A percentile compares a stretch with the other conserved stretches of the same genome.
phyloP scores from a whole-genome alignment of 768 basidiomycete species.

The Kondoa subrosea region DNA sequence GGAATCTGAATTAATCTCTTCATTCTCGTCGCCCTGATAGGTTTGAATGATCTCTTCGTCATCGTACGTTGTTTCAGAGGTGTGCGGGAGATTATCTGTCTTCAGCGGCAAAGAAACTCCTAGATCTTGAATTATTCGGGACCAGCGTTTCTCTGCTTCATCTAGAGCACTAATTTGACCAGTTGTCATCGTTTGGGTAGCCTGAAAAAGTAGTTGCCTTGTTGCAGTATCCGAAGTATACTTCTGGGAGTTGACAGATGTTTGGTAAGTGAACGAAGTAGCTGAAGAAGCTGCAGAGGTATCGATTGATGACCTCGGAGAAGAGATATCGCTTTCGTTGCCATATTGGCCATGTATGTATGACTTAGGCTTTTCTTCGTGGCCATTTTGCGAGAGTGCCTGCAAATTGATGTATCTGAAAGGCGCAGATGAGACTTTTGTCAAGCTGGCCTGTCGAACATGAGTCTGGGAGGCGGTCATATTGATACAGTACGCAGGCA shows the following conservation, averaged over 20 bases:
- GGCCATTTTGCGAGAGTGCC: neutral
- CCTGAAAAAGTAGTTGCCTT: neutral
- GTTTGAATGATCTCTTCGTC: neutral
- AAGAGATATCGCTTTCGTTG: neutral
- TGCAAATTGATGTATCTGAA: neutral
- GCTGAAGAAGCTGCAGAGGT: neutral
- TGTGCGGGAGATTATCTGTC: too few relatives aligned
- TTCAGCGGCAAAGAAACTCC: neutral
- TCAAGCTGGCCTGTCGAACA: neutral
- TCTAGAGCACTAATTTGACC: neutral
- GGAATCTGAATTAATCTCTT: neutral
- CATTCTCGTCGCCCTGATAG: neutral
- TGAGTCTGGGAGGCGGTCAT: neutral
- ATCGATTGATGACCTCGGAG: neutral
- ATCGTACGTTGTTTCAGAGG: neutral
- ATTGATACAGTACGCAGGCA: too few relatives aligned
- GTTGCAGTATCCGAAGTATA: too few relatives aligned
- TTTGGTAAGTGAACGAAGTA: neutral
- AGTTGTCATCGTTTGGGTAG: neutral
- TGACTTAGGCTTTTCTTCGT: neutral
- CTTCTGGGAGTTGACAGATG: too few relatives aligned
- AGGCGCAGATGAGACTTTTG: neutral
- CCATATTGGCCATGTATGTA: neutral
- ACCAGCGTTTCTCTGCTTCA: neutral
- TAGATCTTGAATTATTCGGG: neutral